Conservation (phyloP, 495 filamentous ascomycete genomes). For the Astrothelium subdiscretum region DNA sequence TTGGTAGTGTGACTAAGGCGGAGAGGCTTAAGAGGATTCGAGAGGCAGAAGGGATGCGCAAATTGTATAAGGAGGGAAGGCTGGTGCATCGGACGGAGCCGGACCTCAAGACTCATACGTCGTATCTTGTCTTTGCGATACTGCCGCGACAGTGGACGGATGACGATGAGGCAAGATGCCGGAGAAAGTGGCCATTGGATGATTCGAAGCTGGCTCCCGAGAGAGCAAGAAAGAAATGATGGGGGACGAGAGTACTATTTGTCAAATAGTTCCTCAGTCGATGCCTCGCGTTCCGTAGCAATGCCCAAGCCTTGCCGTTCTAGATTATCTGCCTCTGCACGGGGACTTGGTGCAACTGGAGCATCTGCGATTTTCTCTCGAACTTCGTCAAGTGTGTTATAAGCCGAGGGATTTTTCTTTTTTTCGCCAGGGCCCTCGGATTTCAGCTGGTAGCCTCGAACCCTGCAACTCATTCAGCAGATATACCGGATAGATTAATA, state of each 20-base stretch:
- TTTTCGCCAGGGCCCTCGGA: conserved; percentile 49
- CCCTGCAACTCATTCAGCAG: conserved; percentile 25
- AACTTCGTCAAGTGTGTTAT: conserved; percentile 42
- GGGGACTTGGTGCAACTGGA: conserved; percentile 35
- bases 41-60: conserved; percentile 23
- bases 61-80: conserved; percentile 51
- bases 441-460: conserved; percentile 78
- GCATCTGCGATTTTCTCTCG: conserved; percentile 39
- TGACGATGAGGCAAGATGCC: conserved; percentile 64
- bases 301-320: conserved; percentile 44
- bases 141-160: conserved; percentile 75
- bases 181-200: conserved; percentile 45
- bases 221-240: background rate
- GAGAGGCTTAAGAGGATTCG: conserved; percentile 21
- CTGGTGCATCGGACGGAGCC: conserved; percentile 68
- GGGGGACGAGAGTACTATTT: background rate
- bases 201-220: background rate
- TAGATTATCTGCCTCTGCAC: conserved; percentile 42
- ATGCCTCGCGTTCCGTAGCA: background rate
- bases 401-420: conserved; percentile 58
- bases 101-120: conserved; percentile 90
- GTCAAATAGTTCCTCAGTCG: background rate
- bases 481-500: background rate
- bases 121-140: conserved; percentile 87
- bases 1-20: conserved; percentile 6